Conservation (phyloP, 805 yeast species). For the Lachancea sp. region DNA sequence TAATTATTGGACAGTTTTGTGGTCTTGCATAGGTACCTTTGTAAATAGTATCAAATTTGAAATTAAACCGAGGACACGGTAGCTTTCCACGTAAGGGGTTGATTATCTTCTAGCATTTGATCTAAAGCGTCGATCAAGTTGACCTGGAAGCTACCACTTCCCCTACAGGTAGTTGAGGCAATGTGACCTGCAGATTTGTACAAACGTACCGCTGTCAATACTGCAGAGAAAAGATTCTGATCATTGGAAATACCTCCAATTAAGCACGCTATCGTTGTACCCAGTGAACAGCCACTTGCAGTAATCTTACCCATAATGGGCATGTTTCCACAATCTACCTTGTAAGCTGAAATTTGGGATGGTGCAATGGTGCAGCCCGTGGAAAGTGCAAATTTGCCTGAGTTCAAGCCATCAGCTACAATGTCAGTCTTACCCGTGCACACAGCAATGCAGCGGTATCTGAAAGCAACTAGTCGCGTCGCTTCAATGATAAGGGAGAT, state of each 20-base stretch:
- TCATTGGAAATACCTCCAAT: conserved; percentile 40
- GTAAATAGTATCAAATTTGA: conserved; percentile 7
- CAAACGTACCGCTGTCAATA: conserved; percentile 46
- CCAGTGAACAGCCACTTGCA: conserved; percentile 80
- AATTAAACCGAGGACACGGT: conserved; percentile 1
- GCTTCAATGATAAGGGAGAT: conserved; percentile 33
- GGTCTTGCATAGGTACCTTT: not conserved
- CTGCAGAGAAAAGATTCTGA: conserved; percentile 38
- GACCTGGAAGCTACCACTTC: conserved; percentile 33
- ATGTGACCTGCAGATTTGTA: conserved; percentile 57
- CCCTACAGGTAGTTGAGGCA: conserved; percentile 40
- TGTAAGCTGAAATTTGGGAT: conserved; percentile 27
- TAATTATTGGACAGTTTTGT: conserved; percentile 15
- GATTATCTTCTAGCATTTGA: conserved; percentile 20
- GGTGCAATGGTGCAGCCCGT: conserved; percentile 14
- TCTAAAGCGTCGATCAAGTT: conserved; percentile 28
- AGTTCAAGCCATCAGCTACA: conserved; percentile 41
- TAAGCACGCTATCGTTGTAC: conserved; percentile 59
- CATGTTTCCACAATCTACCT: conserved; percentile 50
- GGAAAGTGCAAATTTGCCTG: conserved; percentile 20
- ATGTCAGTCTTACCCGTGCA: conserved; percentile 60
- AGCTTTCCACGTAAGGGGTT: conserved; percentile 26
- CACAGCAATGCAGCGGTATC: conserved; percentile 55
- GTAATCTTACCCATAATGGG: conserved; percentile 60
- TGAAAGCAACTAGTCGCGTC: conserved; percentile 45